A percentile compares a stretch with the other conserved stretches of the same genome.
Evolutionary conservation across 768 basidiomycete genomes (phyloP).

Genomic region (Suillus clintonianus): DNA sequence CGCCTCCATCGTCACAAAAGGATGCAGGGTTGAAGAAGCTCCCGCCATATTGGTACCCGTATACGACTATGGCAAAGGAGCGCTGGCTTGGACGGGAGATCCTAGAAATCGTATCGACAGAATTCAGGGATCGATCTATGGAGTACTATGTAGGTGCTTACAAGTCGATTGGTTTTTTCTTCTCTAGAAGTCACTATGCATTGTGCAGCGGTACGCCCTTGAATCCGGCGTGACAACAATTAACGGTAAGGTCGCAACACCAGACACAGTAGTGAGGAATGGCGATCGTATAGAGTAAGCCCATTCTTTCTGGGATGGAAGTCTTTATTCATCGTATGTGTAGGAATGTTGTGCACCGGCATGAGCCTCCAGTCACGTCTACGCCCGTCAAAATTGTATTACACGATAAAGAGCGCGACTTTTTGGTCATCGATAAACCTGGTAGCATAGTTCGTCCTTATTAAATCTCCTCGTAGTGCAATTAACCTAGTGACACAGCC

Average conservation of each 20-base stretch:
- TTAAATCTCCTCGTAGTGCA: background rate
- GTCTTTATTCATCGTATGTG: conserved; percentile 4
- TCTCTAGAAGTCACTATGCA: background rate
- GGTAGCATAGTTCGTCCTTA: conserved; percentile 83
- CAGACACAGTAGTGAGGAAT: conserved; percentile 76
- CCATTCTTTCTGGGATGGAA: background rate
- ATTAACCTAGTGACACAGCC: conserved; percentile 50
- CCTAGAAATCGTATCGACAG: conserved; percentile 89
- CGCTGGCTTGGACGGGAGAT: conserved; percentile 88
- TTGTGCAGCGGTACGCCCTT: conserved; percentile 63
- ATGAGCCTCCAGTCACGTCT: conserved; percentile 93
- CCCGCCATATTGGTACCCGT: conserved; percentile 90
- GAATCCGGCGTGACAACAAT: conserved; percentile 94
- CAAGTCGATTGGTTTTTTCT: background rate
- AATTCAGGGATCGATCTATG: conserved; percentile 91
- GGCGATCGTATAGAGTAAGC: conserved; percentile 90
- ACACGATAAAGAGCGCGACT: conserved; percentile 76
- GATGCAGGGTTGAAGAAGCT: conserved; percentile 65
- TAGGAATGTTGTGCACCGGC: conserved; percentile 93
- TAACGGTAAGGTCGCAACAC: conserved; percentile 84
- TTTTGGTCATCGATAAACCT: conserved; percentile 95
- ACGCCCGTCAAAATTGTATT: conserved; percentile 79
- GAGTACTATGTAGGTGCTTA: conserved; percentile 85
- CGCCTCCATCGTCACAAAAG: conserved; percentile 29
- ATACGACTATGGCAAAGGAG: conserved; percentile 90